Base-by-base conservation (phyloP, 768 basidiomycete species). In the Leccinum variicolor region DNA sequence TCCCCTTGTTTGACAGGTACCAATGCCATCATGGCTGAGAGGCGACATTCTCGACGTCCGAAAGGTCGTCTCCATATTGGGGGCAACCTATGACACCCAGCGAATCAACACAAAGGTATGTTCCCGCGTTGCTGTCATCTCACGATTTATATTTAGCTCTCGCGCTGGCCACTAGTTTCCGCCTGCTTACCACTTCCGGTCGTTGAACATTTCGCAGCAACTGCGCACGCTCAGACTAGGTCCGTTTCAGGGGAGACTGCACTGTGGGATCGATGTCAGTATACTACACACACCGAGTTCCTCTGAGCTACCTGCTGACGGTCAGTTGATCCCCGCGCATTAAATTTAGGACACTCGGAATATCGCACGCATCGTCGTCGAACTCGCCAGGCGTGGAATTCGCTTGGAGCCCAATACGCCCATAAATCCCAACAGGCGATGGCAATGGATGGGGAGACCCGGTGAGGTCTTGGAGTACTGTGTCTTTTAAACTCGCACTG, bases 261-360 rank as follows among this genome's bases (percentile, higher is more conserved):
- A 98, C 73, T 85, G 85, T 66, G 96, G 96, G 23, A 89, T 96
- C 34, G 93, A 94, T 74, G 95, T 94, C 60, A 77, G 90, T 85
- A 46, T 50, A 55, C n/a, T 41, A 61, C n/a, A 54, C 54, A 57
- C 36, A 17, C 14, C 45, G 9, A 23, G 11, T 28, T 48, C 43
- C 23, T 48, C 23, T 17, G 41, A 49, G 36, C 48, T 9, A 29
- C 28, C 29, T 55, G 39, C 43, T 61, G 52, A 64, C 58, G 11
- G 6, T n/a, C 23, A 15, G 45, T 36, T 21, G 46, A 34, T 19
- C 47, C 51, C 65, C 23, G 25, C 54, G 58, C 61, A 14, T 45
- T 47, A 6, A 55, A 49, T 43, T 45, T 26, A 95, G 93, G 94
- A 99, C 74, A 82, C 91, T 34, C 87, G 90, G 29, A 99, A 99